Evolutionary conservation across 1,284 basidiomycete genomes (phyloP).

Genomic region (Tilletia setariae): DNA sequence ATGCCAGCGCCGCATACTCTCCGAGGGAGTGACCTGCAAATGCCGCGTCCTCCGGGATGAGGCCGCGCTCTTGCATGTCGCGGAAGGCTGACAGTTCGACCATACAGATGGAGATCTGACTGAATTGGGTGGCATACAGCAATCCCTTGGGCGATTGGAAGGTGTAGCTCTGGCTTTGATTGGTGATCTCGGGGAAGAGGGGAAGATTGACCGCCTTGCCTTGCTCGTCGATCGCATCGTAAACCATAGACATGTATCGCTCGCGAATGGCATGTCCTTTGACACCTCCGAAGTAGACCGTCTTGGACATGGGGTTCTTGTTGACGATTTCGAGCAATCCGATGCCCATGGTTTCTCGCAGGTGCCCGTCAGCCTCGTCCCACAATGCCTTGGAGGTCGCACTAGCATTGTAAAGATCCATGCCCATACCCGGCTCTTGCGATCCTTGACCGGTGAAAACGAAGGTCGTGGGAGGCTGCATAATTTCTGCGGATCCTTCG

Average conservation of each 20-base stretch:
- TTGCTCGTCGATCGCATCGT: slow-evolving; percentile 83
- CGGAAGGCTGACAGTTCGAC: slow-evolving; percentile 97
- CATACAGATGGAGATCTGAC: slow-evolving; percentile 89
- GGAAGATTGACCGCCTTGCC: slow-evolving; percentile 63
- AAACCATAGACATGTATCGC: slow-evolving; percentile 98
- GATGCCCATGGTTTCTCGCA: slow-evolving; percentile 89
- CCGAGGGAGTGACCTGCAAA: slow-evolving; percentile 98
- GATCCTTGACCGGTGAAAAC: slow-evolving; percentile 99
- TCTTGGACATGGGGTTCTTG: slow-evolving; percentile 60
- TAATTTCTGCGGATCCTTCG: slow-evolving; percentile 85
- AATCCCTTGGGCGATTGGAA: slow-evolving; percentile 94
- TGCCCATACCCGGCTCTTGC: slow-evolving; percentile 97
- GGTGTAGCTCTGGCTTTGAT: slow-evolving; percentile 65
- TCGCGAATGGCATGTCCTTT: slow-evolving; percentile 96
- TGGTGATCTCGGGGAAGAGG: slow-evolving; percentile 48
- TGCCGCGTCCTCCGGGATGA: slow-evolving; percentile 83
- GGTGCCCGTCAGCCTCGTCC: slow-evolving; percentile 90
- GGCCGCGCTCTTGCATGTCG: slow-evolving; percentile 93
- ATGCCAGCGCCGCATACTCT: slow-evolving; percentile 95
- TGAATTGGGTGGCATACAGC: slow-evolving; percentile 95
- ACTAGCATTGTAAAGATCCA: slow-evolving; percentile 92
- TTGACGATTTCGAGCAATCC: slow-evolving; percentile 84
- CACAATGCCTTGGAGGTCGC: slow-evolving; percentile 92
- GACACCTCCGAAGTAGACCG: slow-evolving; percentile 97
- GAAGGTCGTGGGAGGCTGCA: slow-evolving; percentile 77